phyloP scores from a whole-genome alignment of 768 basidiomycete species.

The Leccinum obscurum region DNA sequence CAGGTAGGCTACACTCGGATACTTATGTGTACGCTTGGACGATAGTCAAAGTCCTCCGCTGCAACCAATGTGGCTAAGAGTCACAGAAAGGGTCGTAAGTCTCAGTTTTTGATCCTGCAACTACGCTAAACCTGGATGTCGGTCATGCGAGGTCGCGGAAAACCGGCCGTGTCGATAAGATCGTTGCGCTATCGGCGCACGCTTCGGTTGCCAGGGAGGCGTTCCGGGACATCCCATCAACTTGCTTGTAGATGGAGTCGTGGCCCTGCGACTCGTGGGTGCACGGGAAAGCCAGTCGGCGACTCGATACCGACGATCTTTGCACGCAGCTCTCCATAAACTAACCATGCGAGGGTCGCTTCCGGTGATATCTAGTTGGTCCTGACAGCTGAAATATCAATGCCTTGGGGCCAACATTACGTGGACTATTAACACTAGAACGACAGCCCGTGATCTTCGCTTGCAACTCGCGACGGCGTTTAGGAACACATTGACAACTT shows the following conservation, averaged over 20 bases:
- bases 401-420: conserved; percentile 29
- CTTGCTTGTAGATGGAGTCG: conserved; percentile 42
- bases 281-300: conserved; percentile 51
- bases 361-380: background rate
- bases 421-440: conserved; percentile 22
- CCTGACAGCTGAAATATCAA: background rate
- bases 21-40: background rate
- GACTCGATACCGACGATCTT: conserved; percentile 35
- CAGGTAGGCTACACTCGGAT: background rate
- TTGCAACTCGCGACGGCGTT: background rate
- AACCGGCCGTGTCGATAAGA: background rate
- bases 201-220: background rate
- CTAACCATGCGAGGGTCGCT: conserved; percentile 39
- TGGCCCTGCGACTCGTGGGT: conserved; percentile 46
- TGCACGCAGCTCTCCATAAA: too few species aligned
- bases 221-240: background rate
- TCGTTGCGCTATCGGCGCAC: background rate
- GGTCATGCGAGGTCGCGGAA: background rate
- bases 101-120: background rate
- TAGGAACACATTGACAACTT: background rate
- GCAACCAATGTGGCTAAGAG: too few species aligned
- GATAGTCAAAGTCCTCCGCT: background rate
- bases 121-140: background rate
- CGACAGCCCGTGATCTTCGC: background rate
- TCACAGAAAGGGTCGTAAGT: too few species aligned